Evolutionary conservation across 2,329 filamentous ascomycete species (phyloP), one percentile per base, ranked within the genome.

Genomic region (Aspergillus flavus): DNA sequence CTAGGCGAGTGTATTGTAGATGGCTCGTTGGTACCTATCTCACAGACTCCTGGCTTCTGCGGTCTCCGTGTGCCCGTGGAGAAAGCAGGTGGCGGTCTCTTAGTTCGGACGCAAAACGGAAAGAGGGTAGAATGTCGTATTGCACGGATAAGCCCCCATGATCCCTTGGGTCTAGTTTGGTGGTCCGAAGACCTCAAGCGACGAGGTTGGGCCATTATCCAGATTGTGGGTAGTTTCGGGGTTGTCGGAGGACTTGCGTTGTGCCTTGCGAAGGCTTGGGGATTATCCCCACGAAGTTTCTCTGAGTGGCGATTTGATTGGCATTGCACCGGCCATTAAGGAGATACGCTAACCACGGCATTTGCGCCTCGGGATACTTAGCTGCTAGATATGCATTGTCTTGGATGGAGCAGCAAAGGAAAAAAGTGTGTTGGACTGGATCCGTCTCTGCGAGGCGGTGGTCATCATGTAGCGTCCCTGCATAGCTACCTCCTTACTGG

Each of bases 111-210:
- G 6, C 66, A 68, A 58, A 67, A 68, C 30, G 71, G 69, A 6
- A 66, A 71, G 69, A 67, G 66, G 57, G 62, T 75, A 71, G 61
- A 76, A 71, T 75, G 80, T 69, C 71, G 74, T 64, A 63, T 73
- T 56, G 56, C 71, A 4, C 64, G 78, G 23, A 68, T 84, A 55
- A 82, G 83, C 68, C 84, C 87, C 39, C 85, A 91, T 63, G 94
- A 97, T 75, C 94, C 94, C 0, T 82, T 97, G 0, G 93, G 93
- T 0, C 76, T 97, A 41, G 83, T 96, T 58, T 84, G 89, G 65
- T 85, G 93, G 66, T 86, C 87, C 3, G 87, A 90, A 23, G 85
- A 87, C 41, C 72, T 96, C 45, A 88, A 85, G 69, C 83, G 84
- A 52, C 85, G 84, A 53, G 86, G 91, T 0, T 89, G 89, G 81